Percentiles rank a stretch among this genome's conserved stretches.
Conservation (phyloP, 108 stramenopile genomes). For the Skeletonema potamos region DNA sequence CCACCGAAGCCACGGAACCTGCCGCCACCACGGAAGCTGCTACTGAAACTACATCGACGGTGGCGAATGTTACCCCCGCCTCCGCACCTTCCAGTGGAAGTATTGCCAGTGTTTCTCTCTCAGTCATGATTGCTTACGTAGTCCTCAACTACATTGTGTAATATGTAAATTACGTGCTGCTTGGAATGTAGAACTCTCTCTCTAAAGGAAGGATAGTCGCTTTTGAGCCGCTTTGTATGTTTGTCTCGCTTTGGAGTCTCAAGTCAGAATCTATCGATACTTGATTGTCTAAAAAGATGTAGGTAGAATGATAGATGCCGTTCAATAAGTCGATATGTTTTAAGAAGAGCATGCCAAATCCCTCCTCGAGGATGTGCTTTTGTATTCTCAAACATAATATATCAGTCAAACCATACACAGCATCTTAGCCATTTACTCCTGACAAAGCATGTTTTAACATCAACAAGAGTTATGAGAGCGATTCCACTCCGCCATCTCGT, state of each 20-base stretch:
- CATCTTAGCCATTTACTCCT: slow-evolving; percentile 42
- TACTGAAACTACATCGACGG: not conserved
- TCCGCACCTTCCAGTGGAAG: not conserved
- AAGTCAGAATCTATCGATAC: not conserved
- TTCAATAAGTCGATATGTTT: too few relatives aligned
- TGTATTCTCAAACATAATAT: too few relatives aligned
- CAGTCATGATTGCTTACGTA: not conserved
- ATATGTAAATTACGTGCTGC: not conserved
- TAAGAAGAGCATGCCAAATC: too few relatives aligned
- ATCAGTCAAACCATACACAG: too few relatives aligned
- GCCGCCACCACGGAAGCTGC: not conserved
- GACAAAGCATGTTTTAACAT: slow-evolving; percentile 57
- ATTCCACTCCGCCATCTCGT: slow-evolving; percentile 57
- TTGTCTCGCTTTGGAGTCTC: not conserved
- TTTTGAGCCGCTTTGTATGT: not conserved
- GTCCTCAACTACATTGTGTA: not conserved
- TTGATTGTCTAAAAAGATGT: not conserved
- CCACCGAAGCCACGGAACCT: not conserved
- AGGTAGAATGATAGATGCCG: too few relatives aligned
- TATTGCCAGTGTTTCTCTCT: not conserved
- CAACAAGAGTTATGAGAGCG: slow-evolving; percentile 64
- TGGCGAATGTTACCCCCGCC: not conserved
- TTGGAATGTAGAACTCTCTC: not conserved
- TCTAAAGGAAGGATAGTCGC: not conserved
- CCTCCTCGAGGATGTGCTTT: too few relatives aligned